These are phyloP conservation scores for Parascedosporium putredinis DNA, from an alignment of 2,329 filamentous ascomycete species.

Conservation along the genomic window DNA sequence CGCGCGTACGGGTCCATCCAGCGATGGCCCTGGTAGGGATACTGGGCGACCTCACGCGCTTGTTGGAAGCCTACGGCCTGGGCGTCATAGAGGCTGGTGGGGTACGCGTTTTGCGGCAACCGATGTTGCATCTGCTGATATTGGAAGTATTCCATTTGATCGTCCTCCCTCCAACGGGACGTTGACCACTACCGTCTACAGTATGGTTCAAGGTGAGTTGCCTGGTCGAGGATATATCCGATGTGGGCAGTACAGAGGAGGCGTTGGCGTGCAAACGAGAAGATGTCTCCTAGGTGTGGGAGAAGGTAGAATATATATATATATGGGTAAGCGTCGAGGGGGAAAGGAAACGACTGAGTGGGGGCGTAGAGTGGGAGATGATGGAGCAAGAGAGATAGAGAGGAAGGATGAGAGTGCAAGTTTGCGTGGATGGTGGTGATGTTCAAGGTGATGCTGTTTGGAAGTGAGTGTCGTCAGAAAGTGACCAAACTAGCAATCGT, in stretches of 20 bases:
- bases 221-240: too few species aligned
- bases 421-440: neutral
- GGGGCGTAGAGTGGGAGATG: too few species aligned
- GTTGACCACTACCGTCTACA: neutral
- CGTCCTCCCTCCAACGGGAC: neutral
- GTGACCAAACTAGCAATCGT: neutral
- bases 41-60: neutral
- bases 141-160: conserved; percentile 3
- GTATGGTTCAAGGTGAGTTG: too few species aligned
- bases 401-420: neutral
- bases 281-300: too few species aligned
- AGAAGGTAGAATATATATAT: too few species aligned
- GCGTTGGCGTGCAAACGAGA: too few species aligned
- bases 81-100: neutral
- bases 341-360: too few species aligned
- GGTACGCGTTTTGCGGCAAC: neutral
- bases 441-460: too few species aligned
- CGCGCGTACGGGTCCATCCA: conserved; percentile 7
- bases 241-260: too few species aligned
- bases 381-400: neutral
- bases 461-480: too few species aligned
- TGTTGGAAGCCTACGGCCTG: conserved; percentile 3
- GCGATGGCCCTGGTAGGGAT: neutral
- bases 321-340: neutral
- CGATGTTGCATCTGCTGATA: conserved; percentile 1